Evolutionary conservation across 306 rosid species (phyloP).

Genomic region (Coriaria nepalensis): DNA sequence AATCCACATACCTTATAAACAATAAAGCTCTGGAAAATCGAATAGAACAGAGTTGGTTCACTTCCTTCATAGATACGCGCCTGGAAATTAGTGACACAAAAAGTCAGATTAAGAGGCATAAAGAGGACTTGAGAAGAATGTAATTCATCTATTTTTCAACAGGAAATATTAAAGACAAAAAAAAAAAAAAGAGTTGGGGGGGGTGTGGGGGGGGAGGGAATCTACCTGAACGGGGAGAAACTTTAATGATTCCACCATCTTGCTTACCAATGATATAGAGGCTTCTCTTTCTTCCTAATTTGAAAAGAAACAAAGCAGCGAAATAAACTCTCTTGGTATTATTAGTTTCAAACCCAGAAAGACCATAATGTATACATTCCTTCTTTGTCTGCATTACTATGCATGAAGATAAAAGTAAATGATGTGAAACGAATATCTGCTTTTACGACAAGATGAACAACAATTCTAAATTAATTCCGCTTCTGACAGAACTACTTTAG

Average conservation of each 20-base stretch:
- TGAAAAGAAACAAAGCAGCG: slow-evolving; percentile 18
- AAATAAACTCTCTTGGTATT: neutral
- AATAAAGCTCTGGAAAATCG: slow-evolving; percentile 73
- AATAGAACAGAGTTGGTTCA: slow-evolving; percentile 72
- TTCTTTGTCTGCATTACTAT: no score
- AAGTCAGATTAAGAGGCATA: slow-evolving; percentile 22
- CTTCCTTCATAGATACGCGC: slow-evolving; percentile 81
- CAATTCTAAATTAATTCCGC: no score
- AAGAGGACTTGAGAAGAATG: neutral
- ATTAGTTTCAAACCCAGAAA: no score
- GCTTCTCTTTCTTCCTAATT: slow-evolving; percentile 74
- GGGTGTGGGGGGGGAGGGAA: slow-evolving; percentile 1
- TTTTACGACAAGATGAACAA: no score
- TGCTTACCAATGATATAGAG: slow-evolving; percentile 56
- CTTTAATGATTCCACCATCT: slow-evolving; percentile 85
- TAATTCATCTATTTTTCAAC: no score
- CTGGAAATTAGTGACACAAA: slow-evolving; percentile 30
- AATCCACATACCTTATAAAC: slow-evolving; percentile 62
- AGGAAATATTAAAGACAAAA: slow-evolving; percentile 1
- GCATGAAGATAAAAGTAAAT: no score
- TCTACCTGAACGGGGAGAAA: slow-evolving; percentile 67
- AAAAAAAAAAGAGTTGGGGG: slow-evolving; percentile 3
- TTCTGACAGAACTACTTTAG: no score
- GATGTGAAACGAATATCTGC: no score
- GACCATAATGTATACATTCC: no score